A percentile compares a stretch with the other conserved stretches of the same genome.
phyloP scores from a whole-genome alignment of 352 stramenopile species.

The Phytophthora megakarya region DNA sequence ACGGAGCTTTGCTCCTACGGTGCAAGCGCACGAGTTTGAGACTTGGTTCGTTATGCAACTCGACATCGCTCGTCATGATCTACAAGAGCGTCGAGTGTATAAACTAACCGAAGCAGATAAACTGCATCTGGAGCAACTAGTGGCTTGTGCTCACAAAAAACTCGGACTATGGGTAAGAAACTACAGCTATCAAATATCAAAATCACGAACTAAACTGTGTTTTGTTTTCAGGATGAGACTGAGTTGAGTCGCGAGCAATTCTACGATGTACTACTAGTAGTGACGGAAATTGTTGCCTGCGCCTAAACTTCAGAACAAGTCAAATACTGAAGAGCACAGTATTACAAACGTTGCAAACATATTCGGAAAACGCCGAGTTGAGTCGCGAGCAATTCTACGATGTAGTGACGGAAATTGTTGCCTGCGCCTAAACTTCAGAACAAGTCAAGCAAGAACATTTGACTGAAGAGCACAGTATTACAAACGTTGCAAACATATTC shows the following conservation, averaged over 20 bases:
- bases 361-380: neutral
- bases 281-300: conserved; percentile 13
- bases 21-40: conserved; percentile 22
- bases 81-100: conserved; percentile 21
- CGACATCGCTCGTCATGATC: conserved; percentile 25
- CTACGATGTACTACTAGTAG: conserved; percentile 20
- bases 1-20: conserved; percentile 22
- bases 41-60: conserved; percentile 42
- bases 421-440: conserved; percentile 14
- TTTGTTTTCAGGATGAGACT: conserved; percentile 15
- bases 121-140: conserved; percentile 28
- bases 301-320: too few relatives aligned
- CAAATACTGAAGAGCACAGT: too few relatives aligned
- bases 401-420: conserved; percentile 13
- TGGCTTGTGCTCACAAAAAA: conserved; percentile 27
- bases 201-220: neutral
- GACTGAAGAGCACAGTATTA: too few relatives aligned
- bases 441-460: too few relatives aligned
- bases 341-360: neutral
- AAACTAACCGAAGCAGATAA: conserved; percentile 18
- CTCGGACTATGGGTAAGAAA: conserved; percentile 31
- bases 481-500: neutral
- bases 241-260: conserved; percentile 21
- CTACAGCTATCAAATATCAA: neutral
- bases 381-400: conserved; percentile 23